These are phyloP conservation scores for Daldinia vernicosa DNA, from an alignment of 495 filamentous ascomycete species.

Conservation along the genomic window DNA sequence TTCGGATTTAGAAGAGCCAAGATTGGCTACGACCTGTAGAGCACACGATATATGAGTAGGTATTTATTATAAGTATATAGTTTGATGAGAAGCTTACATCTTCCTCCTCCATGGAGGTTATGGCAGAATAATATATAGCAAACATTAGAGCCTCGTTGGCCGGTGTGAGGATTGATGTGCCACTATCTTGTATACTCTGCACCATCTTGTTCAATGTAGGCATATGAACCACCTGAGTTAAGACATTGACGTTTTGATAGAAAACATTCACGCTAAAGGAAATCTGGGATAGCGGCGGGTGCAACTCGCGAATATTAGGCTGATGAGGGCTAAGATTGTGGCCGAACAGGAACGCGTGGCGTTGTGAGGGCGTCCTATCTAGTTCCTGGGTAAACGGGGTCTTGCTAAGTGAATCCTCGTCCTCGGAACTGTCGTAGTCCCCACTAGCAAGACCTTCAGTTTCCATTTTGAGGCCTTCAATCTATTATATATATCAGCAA, in stretches of 20 bases:
- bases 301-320: slow-evolving; percentile 54
- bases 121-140: slow-evolving; percentile 67
- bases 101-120: slow-evolving; percentile 66
- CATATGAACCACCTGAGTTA: slow-evolving; percentile 61
- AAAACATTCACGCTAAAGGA: slow-evolving; percentile 62
- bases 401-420: slow-evolving; percentile 47
- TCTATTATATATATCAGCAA: slow-evolving; percentile 42
- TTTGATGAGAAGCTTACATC: slow-evolving; percentile 49
- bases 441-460: slow-evolving; percentile 43
- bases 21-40: slow-evolving; percentile 55
- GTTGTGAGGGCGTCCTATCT: slow-evolving; percentile 55
- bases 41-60: slow-evolving; percentile 25
- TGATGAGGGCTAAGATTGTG: slow-evolving; percentile 51
- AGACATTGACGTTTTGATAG: slow-evolving; percentile 61
- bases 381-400: slow-evolving; percentile 52
- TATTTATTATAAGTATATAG: slow-evolving; percentile 9
- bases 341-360: slow-evolving; percentile 64
- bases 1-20: slow-evolving; percentile 59
- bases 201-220: slow-evolving; percentile 61
- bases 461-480: slow-evolving; percentile 56
- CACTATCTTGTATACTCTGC: slow-evolving; percentile 48
- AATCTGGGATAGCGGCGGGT: slow-evolving; percentile 63
- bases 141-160: slow-evolving; percentile 67
- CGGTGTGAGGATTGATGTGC: slow-evolving; percentile 49
- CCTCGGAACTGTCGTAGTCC: slow-evolving; percentile 54